Evolutionary conservation across 2,329 filamentous ascomycete genomes (phyloP).

Genomic region (Arachnomyces sp.): DNA sequence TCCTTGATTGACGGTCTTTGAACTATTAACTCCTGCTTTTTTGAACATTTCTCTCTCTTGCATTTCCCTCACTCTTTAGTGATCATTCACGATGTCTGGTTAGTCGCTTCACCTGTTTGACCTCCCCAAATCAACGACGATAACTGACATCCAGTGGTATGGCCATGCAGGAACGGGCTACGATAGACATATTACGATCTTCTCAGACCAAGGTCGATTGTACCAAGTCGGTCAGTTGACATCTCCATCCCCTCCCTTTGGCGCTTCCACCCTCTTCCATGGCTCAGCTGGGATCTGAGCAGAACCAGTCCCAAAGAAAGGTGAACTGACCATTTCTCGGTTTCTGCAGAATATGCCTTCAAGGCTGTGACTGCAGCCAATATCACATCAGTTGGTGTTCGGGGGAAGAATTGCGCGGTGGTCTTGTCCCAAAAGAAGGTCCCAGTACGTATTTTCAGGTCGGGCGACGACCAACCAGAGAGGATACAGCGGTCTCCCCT

Average conservation of each 20-base stretch:
- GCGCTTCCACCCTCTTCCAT: neutral
- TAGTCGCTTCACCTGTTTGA: constrained; percentile 13
- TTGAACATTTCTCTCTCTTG: neutral
- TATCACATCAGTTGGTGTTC: constrained; percentile 93
- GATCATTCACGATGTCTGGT: constrained; percentile 37
- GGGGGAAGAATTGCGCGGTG: constrained; percentile 94
- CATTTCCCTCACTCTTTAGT: constrained; percentile 1
- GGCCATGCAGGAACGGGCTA: constrained; percentile 65
- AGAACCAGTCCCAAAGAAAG: neutral
- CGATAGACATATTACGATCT: constrained; percentile 99
- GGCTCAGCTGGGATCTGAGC: neutral
- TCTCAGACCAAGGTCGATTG: constrained; percentile 94
- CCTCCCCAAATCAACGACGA: constrained; percentile 18
- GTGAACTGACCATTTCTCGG: constrained; percentile 26
- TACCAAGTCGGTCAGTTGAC: constrained; percentile 92
- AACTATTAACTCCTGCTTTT: neutral
- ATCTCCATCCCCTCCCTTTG: constrained; percentile 3
- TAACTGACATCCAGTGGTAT: constrained; percentile 20
- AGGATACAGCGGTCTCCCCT: neutral
- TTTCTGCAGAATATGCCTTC: constrained; percentile 91
- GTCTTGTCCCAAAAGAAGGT: constrained; percentile 99
- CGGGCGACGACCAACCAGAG: neutral
- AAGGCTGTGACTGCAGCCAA: constrained; percentile 99
- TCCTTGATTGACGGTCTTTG: neutral
- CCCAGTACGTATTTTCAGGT: constrained; percentile 58